These are phyloP conservation scores for Trifolium pratense DNA, from an alignment of 306 rosid species.

Conservation along the genomic window DNA sequence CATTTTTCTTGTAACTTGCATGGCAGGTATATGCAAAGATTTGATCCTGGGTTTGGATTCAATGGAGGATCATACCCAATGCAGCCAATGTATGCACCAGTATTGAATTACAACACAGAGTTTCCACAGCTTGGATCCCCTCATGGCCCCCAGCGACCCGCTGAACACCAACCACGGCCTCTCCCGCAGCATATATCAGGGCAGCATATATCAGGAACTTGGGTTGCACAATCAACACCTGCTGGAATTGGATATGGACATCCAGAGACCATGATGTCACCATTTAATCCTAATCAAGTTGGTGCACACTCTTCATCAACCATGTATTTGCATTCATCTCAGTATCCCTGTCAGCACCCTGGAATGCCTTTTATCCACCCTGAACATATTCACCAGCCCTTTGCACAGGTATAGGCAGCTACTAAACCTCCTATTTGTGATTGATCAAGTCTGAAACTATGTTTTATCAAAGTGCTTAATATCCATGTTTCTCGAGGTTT, in stretches of 20 bases:
- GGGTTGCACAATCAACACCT: slow-evolving; percentile 74
- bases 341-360: slow-evolving; percentile 84
- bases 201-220: slow-evolving; percentile 75
- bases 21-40: slow-evolving; percentile 92
- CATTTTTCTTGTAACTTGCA: slow-evolving; percentile 28
- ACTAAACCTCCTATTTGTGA: slow-evolving; percentile 15
- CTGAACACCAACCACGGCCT: slow-evolving; percentile 78
- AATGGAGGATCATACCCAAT: slow-evolving; percentile 84
- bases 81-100: slow-evolving; percentile 91
- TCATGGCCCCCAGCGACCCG: slow-evolving; percentile 78
- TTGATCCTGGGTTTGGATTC: slow-evolving; percentile 97
- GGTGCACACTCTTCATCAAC: slow-evolving; percentile 71
- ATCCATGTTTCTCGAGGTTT: background rate
- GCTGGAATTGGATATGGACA: slow-evolving; percentile 87
- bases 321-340: slow-evolving; percentile 85
- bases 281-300: slow-evolving; percentile 75
- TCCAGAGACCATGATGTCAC: slow-evolving; percentile 78
- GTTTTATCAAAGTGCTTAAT: slow-evolving; percentile 13
- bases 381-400: slow-evolving; percentile 84
- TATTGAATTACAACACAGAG: slow-evolving; percentile 87
- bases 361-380: slow-evolving; percentile 87
- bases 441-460: background rate
- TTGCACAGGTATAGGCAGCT: slow-evolving; percentile 71
- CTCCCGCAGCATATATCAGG: slow-evolving; percentile 51
- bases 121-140: slow-evolving; percentile 93